phyloP scores from a whole-genome alignment of 345 rosid species.

The Rhodomyrtus tomentosa region DNA sequence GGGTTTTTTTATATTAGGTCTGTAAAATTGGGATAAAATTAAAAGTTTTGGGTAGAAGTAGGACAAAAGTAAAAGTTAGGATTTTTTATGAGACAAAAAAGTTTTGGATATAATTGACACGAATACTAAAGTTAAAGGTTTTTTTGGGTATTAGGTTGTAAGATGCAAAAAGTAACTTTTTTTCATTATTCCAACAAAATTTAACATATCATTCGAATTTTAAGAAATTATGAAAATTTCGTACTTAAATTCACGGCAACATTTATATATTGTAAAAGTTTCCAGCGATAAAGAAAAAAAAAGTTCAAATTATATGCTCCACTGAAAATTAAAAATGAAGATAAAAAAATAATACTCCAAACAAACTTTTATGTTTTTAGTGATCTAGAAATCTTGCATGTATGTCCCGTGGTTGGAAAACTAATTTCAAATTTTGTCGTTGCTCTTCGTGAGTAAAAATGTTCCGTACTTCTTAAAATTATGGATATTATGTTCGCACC shows the following conservation, averaged over 20 bases:
- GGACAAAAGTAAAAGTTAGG: too few relatives aligned
- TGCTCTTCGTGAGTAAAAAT: neutral
- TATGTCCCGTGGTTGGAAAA: too few relatives aligned
- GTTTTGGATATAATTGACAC: too few relatives aligned
- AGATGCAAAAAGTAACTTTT: neutral
- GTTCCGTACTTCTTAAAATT: neutral
- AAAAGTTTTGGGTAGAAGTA: too few relatives aligned
- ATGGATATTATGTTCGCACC: neutral
- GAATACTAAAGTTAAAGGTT: too few relatives aligned
- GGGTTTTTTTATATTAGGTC: too few relatives aligned
- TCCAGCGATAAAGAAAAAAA: neutral
- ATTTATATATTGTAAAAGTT: neutral
- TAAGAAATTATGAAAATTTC: neutral
- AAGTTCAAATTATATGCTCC: neutral
- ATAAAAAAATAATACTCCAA: neutral
- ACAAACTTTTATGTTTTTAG: neutral
- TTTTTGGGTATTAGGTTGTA: too few relatives aligned
- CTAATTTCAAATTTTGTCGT: neutral
- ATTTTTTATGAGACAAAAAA: too few relatives aligned
- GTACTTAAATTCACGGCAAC: neutral
- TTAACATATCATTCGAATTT: neutral
- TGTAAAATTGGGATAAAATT: too few relatives aligned
- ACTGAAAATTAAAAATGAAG: neutral
- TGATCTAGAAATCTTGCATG: neutral
- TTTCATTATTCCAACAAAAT: neutral